Percentiles rank a stretch among this genome's conserved stretches.
These are phyloP conservation scores for Cutaneotrichosporon cyanovorans DNA, from an alignment of 1,284 basidiomycete genomes.

Conservation along the genomic window DNA sequence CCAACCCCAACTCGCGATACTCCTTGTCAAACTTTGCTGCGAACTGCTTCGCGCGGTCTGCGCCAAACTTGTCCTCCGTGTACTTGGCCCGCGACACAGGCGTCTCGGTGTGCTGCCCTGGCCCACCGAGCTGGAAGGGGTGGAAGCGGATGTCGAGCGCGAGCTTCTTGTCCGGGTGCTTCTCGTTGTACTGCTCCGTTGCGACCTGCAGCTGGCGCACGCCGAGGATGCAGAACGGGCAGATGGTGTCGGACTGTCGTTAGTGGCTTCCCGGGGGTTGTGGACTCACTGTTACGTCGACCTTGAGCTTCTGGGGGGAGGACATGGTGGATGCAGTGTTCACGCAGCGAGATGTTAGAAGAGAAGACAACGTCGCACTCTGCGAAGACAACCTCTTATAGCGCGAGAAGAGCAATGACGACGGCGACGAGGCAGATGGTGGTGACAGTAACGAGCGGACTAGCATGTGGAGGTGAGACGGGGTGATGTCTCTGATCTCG, in stretches of 20 bases:
- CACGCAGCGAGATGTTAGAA: too few species aligned
- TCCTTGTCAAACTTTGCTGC: neutral
- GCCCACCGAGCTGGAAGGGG: neutral
- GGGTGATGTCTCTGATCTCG: too few species aligned
- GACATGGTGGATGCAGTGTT: too few species aligned
- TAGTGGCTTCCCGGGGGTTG: too few species aligned
- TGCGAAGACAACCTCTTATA: too few species aligned
- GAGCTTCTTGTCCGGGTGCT: neutral
- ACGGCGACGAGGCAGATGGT: too few species aligned
- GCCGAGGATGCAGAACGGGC: constrained; percentile 2
- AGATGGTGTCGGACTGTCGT: constrained; percentile 3
- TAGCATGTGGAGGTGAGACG: too few species aligned
- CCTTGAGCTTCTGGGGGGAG: constrained; percentile 17
- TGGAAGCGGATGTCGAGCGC: too few species aligned
- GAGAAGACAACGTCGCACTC: too few species aligned
- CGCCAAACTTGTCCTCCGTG: neutral
- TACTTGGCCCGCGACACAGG: neutral
- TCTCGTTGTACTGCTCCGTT: neutral
- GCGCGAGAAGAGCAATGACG: too few species aligned
- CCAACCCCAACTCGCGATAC: neutral
- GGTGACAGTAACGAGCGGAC: too few species aligned
- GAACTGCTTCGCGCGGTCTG: neutral
- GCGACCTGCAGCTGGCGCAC: neutral
- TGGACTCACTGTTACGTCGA: constrained; percentile 29
- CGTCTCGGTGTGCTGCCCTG: neutral